Conservation (phyloP, 2,329 filamentous ascomycete genomes). For the Aspergillus sp. region DNA sequence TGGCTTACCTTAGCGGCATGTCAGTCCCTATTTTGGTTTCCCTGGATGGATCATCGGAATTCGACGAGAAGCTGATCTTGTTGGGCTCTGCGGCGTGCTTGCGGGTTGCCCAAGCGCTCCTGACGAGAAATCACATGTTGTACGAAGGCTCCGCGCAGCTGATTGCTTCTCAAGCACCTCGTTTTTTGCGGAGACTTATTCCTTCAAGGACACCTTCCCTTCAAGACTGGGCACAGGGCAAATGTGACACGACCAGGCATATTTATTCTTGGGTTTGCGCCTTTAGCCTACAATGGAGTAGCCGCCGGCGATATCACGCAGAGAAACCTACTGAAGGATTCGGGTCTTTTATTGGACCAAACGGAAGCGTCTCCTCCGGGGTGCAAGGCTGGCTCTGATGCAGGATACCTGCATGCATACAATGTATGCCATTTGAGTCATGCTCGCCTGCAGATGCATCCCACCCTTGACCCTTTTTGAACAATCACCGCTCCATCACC, state of each 20-base stretch:
- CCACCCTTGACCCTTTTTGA: neutral
- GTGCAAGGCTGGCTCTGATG: conserved; percentile 3
- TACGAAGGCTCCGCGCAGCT: neutral
- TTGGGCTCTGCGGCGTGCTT: neutral
- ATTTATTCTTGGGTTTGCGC: conserved; percentile 1
- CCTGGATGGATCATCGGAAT: conserved; percentile 7
- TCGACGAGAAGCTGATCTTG: conserved; percentile 13
- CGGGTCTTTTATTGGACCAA: neutral
- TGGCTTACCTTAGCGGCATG: conserved; percentile 25
- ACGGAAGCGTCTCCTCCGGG: neutral
- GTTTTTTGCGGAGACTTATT: neutral
- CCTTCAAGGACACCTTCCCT: neutral
- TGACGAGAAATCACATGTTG: conserved; percentile 10
- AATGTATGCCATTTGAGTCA: conserved; percentile 9
- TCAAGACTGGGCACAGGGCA: neutral
- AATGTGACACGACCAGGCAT: conserved; percentile 5
- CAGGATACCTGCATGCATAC: conserved; percentile 4
- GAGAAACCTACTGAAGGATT: neutral
- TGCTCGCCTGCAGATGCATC: neutral
- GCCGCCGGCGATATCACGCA: conserved; percentile 4
- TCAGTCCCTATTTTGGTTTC: conserved; percentile 19
- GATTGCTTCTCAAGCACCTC: neutral
- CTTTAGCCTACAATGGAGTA: conserved; percentile 5
- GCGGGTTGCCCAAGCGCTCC: neutral
- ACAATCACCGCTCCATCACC: neutral